These are phyloP conservation scores for Chaetomium sp. DNA, from an alignment of 2,329 filamentous ascomycete genomes.

Conservation along the genomic window DNA sequence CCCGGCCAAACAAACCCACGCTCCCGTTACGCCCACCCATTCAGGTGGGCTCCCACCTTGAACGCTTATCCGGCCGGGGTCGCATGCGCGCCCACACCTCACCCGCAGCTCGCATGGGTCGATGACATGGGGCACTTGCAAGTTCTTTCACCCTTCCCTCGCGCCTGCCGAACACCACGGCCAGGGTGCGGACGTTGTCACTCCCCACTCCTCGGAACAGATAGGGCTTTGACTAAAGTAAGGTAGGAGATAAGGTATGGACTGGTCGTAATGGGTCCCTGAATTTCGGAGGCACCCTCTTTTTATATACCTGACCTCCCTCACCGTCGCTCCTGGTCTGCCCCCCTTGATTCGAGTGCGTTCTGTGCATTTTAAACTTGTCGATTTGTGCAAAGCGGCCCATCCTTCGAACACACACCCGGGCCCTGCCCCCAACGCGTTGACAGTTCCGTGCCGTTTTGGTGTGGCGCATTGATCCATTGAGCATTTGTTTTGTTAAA, in stretches of 20 bases:
- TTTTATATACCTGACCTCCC: constrained; percentile 8
- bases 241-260: background rate
- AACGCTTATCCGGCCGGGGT: constrained; percentile 8
- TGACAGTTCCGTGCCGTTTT: too few relatives aligned
- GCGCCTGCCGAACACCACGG: constrained; percentile 6
- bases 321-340: background rate
- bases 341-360: background rate
- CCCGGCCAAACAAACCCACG: too few relatives aligned
- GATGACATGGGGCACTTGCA: constrained; percentile 2
- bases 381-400: background rate
- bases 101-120: constrained; percentile 1
- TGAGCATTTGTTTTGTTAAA: too few relatives aligned
- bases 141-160: background rate
- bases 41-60: background rate
- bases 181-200: background rate
- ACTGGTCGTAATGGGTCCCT: background rate
- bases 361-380: background rate
- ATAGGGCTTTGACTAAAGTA: constrained; percentile 6
- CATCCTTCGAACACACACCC: too few relatives aligned
- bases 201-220: constrained; percentile 9
- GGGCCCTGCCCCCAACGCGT: too few relatives aligned
- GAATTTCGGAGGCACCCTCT: background rate
- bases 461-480: too few relatives aligned
- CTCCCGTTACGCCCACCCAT: background rate
- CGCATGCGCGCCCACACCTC: constrained; percentile 2